phyloP scores from a whole-genome alignment of 1,139 yeast genomes.

The Suhomyces panamericanus region DNA sequence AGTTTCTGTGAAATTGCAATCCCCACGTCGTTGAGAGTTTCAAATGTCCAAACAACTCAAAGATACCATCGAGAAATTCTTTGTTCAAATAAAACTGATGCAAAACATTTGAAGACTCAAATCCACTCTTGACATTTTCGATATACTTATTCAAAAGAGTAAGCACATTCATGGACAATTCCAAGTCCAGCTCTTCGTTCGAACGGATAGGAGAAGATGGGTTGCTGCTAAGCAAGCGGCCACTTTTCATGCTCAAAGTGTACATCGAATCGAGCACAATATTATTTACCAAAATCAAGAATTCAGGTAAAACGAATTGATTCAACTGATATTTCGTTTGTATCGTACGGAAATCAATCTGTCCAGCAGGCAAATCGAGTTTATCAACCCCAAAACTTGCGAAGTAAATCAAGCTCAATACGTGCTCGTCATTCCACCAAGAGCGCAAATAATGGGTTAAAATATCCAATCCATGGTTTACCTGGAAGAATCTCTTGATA shows the following conservation, averaged over 20 bases:
- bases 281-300: constrained; percentile 40
- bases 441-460: constrained; percentile 45
- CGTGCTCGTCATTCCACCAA: constrained; percentile 48
- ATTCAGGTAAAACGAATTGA: constrained; percentile 40
- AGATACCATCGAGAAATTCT: constrained; percentile 42
- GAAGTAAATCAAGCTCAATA: constrained; percentile 35
- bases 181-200: constrained; percentile 20
- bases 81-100: constrained; percentile 27
- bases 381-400: constrained; percentile 44
- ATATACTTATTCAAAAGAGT: constrained; percentile 39
- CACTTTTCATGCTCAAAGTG: constrained; percentile 32
- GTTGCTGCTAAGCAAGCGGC: constrained; percentile 38
- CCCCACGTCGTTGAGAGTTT: constrained; percentile 30
- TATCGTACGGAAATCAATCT: constrained; percentile 6
- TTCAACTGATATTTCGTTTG: constrained; percentile 5
- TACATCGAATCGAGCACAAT: constrained; percentile 40
- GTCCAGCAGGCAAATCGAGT: constrained; percentile 1
- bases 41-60: constrained; percentile 41
- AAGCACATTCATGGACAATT: constrained; percentile 32
- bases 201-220: constrained; percentile 34
- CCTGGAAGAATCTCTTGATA: constrained; percentile 50
- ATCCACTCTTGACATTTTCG: constrained; percentile 34
- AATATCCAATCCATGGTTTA: constrained; percentile 55
- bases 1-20: constrained; percentile 19
- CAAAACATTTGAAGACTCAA: constrained; percentile 25